Evolutionary conservation across 371 early-diverging fungal genomes (phyloP).

Genomic region (Apophysomyces elegans): DNA sequence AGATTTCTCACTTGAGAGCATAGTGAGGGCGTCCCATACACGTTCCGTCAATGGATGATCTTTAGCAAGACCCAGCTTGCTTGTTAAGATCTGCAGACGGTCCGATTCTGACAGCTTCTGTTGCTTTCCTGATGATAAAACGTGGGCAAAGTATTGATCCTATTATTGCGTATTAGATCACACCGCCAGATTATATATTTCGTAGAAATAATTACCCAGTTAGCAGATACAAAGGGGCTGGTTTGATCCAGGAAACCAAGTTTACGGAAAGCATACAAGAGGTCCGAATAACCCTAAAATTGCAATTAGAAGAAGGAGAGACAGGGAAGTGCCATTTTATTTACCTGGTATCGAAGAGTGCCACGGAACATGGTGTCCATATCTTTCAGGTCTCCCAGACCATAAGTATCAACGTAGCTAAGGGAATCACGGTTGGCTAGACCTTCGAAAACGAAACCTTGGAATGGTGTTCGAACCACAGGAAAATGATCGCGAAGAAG

Average conservation of each 20-base stretch:
- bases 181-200: background rate
- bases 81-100: constrained; percentile 38
- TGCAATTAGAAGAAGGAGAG: background rate
- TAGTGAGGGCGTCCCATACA: constrained; percentile 43
- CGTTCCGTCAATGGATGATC: constrained; percentile 46
- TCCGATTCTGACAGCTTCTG: constrained; percentile 14
- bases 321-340: background rate
- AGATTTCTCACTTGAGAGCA: constrained; percentile 20
- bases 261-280: constrained; percentile 63
- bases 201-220: constrained; percentile 46
- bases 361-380: constrained; percentile 88
- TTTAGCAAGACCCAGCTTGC: constrained; percentile 50
- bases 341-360: constrained; percentile 77
- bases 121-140: constrained; percentile 20
- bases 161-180: background rate
- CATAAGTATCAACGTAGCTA: constrained; percentile 69
- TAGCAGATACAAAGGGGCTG: constrained; percentile 35
- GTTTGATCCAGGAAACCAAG: constrained; percentile 58
- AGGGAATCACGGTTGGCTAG: constrained; percentile 84
- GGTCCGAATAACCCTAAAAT: constrained; percentile 62
- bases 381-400: constrained; percentile 65
- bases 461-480: constrained; percentile 68
- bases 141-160: constrained; percentile 30
- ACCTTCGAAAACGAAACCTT: constrained; percentile 85
- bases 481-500: constrained; percentile 70